Conservation (phyloP, 2,329 filamentous ascomycete species). For the Ceratocystis colombiana region DNA sequence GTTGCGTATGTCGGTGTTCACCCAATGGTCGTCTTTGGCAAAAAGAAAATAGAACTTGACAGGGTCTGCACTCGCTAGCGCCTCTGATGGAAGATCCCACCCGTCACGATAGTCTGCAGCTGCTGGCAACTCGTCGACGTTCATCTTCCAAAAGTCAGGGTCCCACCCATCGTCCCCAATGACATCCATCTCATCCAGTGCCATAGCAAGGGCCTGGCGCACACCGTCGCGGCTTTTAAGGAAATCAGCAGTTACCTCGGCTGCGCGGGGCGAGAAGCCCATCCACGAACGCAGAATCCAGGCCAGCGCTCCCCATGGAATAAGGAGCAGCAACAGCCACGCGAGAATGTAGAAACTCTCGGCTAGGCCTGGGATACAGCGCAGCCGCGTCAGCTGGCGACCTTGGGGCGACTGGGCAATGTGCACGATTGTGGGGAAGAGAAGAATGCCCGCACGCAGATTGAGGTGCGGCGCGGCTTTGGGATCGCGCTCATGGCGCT, state of each 20-base stretch:
- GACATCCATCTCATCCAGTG: constrained; percentile 48
- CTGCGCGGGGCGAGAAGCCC: constrained; percentile 42
- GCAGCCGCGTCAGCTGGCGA: constrained; percentile 37
- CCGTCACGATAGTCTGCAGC: constrained; percentile 12
- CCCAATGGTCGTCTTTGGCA: constrained; percentile 52
- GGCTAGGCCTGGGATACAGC: constrained; percentile 34
- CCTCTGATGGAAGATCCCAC: constrained; percentile 2
- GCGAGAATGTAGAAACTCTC: constrained; percentile 36
- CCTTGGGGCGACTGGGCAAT: constrained; percentile 55
- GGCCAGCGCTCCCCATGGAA: constrained; percentile 35
- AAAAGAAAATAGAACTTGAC: constrained; percentile 51
- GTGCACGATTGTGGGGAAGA: constrained; percentile 67
- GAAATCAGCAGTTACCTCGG: constrained; percentile 44
- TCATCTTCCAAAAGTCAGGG: constrained; percentile 45
- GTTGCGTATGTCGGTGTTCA: constrained; percentile 46
- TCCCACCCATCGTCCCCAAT: constrained; percentile 52
- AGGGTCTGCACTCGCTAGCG: constrained; percentile 28
- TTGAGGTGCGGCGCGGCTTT: constrained; percentile 33
- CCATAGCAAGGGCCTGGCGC: constrained; percentile 50
- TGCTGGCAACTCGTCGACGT: constrained; percentile 19
- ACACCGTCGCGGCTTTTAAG: constrained; percentile 48
- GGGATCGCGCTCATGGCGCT: constrained; percentile 41
- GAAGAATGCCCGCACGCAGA: constrained; percentile 48
- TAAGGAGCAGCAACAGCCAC: constrained; percentile 35
- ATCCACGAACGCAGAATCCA: constrained; percentile 38